Base-by-base conservation (phyloP, 2,329 filamentous ascomycete genomes). In the Lecanosticta acicola region DNA sequence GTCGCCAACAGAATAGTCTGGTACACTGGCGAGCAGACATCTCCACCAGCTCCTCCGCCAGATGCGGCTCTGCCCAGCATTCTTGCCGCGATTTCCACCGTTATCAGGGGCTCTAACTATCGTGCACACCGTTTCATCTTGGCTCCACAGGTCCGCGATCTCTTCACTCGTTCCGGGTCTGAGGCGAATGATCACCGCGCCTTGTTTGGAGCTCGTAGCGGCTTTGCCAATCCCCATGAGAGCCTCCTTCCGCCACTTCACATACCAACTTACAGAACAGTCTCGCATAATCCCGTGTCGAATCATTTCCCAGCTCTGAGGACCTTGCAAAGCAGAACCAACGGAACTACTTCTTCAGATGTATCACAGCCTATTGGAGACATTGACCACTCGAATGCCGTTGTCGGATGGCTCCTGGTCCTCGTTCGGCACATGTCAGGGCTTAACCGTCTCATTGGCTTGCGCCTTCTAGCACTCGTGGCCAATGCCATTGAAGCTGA, bases 61-160 rank as follows among this genome's bases (percentile, higher is more conserved):
- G 72, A 71, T 13, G 72, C 79, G 13, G 19, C 77, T 49, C 68
- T 94, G 32, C 76, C 81, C 1, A 80, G 81, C 8, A 78, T 95
- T 14, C 69, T 97, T 4, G 83, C 88, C 51, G 87, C 90, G 0
- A 79, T 94, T 41, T 77, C 82, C 16, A 77, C 82, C 37, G 84
- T 96, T 39, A 78, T 95, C 40, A 78, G 82, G 50, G 80, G 87
- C 58, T 96, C 91, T 0, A 84, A 83, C 55, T 86, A 84, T 65
- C 80, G 88, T 44, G 83, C 87, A 8, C 83, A 83, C 53, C 79
- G 87, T 13, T 62, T 66, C 42, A 58, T 64, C 19, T 50, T 63
- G 1, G 54, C 61, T 8, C 57, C 76, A 87, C 39, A 68, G 84
- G 35, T 66, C 8, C 53, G 58, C 35, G 57, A 60, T 8, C 53